Evolutionary conservation across 441 rosid genomes (phyloP).

Genomic region (Adansonia madagascariensis): DNA sequence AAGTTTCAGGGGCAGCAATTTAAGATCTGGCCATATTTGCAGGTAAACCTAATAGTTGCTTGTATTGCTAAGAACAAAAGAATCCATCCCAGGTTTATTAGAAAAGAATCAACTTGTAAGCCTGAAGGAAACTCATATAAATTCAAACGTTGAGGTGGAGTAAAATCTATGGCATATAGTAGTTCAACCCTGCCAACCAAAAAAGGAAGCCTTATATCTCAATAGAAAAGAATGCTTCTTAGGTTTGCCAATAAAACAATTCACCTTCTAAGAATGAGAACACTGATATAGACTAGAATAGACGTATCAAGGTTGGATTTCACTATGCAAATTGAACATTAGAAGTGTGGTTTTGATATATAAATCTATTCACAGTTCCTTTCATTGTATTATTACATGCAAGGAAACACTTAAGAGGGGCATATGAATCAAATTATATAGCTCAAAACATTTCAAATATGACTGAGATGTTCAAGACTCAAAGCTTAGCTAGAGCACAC

Average conservation of each 20-base stretch:
- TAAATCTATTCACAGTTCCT: background rate
- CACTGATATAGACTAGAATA: background rate
- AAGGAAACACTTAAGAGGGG: background rate
- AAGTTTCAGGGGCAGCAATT: background rate
- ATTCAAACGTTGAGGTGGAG: background rate
- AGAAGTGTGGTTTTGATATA: background rate
- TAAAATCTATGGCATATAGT: background rate
- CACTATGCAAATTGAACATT: background rate
- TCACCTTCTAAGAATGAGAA: background rate
- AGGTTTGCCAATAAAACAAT: background rate
- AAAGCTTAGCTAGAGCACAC: conserved; percentile 2
- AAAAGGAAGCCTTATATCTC: background rate
- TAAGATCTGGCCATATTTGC: background rate
- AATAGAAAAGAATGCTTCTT: background rate
- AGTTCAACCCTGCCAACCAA: background rate
- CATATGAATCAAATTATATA: background rate
- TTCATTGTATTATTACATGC: background rate
- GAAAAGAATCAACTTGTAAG: background rate
- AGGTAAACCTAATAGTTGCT: background rate
- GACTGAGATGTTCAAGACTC: background rate
- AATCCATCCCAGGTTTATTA: background rate
- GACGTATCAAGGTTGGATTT: background rate
- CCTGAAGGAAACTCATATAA: background rate
- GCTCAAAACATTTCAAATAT: background rate
- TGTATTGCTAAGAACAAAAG: background rate